phyloP scores from a whole-genome alignment of 805 yeast genomes.

The Ogataea kodamae region DNA sequence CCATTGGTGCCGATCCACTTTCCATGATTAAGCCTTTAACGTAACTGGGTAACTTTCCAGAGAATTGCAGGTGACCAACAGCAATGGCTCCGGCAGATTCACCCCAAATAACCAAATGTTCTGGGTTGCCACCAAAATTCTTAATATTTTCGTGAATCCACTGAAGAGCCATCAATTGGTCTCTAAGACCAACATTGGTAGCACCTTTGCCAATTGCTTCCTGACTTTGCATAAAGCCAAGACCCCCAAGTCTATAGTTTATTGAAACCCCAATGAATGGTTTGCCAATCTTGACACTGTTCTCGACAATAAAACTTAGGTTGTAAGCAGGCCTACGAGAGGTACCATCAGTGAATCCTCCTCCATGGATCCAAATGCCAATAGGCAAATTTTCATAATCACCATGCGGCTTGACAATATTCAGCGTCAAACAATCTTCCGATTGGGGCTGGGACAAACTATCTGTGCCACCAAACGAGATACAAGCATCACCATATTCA shows the following conservation, averaged over 20 bases:
- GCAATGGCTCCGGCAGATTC: slow-evolving; percentile 3
- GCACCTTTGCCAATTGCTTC: slow-evolving; percentile 2
- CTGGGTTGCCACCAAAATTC: slow-evolving; percentile 2
- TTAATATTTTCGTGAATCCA: slow-evolving; percentile 4
- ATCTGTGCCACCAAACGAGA: slow-evolving; percentile 1
- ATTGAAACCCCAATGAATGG: slow-evolving; percentile 4
- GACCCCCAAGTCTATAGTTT: slow-evolving; percentile 2
- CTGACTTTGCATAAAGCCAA: slow-evolving; percentile 1
- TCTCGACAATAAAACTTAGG: slow-evolving; percentile 1
- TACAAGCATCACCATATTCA: slow-evolving; percentile 2
- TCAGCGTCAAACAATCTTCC: slow-evolving; percentile 3
- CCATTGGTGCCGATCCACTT: slow-evolving; percentile 1
- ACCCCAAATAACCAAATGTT: slow-evolving; percentile 4
- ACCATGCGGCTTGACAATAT: slow-evolving; percentile 3
- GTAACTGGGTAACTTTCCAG: background rate
- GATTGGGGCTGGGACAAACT: slow-evolving; percentile 1
- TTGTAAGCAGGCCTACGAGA: slow-evolving; percentile 2
- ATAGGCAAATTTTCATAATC: slow-evolving; percentile 1
- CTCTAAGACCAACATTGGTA: slow-evolving; percentile 3
- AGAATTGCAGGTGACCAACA: slow-evolving; percentile 3
- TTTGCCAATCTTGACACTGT: slow-evolving; percentile 2
- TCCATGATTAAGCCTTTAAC: slow-evolving; percentile 4
- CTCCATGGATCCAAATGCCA: slow-evolving; percentile 4
- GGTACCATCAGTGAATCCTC: slow-evolving; percentile 3
- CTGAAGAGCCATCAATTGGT: slow-evolving; percentile 1